Evolutionary conservation across 176 grass and related monocot species (phyloP).

Genomic region (Saccharum spontaneum): DNA sequence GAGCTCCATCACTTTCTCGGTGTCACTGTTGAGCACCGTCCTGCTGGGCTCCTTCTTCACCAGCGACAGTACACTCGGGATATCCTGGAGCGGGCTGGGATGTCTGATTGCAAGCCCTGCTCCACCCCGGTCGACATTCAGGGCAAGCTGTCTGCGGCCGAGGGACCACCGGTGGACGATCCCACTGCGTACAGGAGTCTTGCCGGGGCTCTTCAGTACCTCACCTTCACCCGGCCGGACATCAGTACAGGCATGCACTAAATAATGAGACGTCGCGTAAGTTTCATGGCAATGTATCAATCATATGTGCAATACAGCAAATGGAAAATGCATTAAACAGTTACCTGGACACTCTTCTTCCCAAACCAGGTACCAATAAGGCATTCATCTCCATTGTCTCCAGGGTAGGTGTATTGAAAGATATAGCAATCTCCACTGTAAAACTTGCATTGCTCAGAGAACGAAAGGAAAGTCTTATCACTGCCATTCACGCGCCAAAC

Average conservation of each 20-base stretch:
- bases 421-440: constrained; percentile 97
- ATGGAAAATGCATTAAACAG: constrained; percentile 19
- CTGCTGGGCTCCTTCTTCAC: no score
- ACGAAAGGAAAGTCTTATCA: constrained; percentile 77
- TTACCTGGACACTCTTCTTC: constrained; percentile 86
- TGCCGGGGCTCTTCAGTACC: no score
- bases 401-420: constrained; percentile 96
- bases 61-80: no score
- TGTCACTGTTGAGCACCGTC: no score
- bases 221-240: no score
- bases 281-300: constrained; percentile 12
- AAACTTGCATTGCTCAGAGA: constrained; percentile 97
- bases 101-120: no score
- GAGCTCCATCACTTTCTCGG: no score
- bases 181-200: no score
- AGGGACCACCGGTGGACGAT: no score
- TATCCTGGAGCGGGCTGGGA: no score
- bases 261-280: background rate
- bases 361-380: constrained; percentile 97
- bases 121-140: no score
- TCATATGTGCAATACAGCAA: constrained; percentile 9
- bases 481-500: constrained; percentile 89
- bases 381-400: constrained; percentile 80
- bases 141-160: no score
- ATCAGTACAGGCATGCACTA: constrained; percentile 17